A percentile compares a stretch with the other conserved stretches of the same genome.
Evolutionary conservation across 345 rosid species (phyloP).

Genomic region (Cochlearia excelsa): DNA sequence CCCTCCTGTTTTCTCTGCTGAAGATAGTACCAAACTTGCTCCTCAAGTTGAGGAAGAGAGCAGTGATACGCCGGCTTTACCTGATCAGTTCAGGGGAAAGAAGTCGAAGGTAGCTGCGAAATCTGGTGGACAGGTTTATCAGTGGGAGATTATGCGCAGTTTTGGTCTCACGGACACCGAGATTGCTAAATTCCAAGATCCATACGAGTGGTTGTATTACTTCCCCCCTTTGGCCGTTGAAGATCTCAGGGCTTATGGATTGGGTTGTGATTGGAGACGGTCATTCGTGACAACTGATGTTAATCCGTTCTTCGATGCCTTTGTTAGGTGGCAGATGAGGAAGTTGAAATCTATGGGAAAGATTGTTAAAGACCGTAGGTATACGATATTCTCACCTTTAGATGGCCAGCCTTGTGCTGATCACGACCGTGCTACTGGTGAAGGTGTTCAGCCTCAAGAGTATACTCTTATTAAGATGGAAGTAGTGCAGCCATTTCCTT

Average conservation of each 20-base stretch:
- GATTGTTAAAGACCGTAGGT: constrained; percentile 77
- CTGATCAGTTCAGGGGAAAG: constrained; percentile 70
- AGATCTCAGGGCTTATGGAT: constrained; percentile 79
- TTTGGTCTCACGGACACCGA: constrained; percentile 70
- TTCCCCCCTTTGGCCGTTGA: constrained; percentile 75
- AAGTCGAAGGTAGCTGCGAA: constrained; percentile 86
- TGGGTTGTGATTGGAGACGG: constrained; percentile 94
- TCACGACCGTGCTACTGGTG: constrained; percentile 92
- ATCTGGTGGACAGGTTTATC: constrained; percentile 69
- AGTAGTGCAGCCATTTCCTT: constrained; percentile 62
- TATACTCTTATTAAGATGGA: constrained; percentile 91
- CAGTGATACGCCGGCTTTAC: constrained; percentile 37
- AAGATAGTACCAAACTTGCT: constrained; percentile 24
- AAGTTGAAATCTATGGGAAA: constrained; percentile 83
- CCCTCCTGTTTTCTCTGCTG: constrained; percentile 62
- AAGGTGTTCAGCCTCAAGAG: constrained; percentile 96
- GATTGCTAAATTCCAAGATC: constrained; percentile 68
- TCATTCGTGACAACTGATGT: constrained; percentile 83
- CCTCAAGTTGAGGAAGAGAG: constrained; percentile 38
- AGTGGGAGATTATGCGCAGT: constrained; percentile 98
- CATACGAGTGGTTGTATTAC: constrained; percentile 68
- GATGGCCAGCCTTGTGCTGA: constrained; percentile 98
- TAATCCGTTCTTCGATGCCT: constrained; percentile 72
- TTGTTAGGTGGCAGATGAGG: constrained; percentile 92
- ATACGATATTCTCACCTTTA: constrained; percentile 79